These are phyloP conservation scores for Dictyostelium citrinum DNA, from an alignment of 78 protist genomes.

Conservation along the genomic window DNA sequence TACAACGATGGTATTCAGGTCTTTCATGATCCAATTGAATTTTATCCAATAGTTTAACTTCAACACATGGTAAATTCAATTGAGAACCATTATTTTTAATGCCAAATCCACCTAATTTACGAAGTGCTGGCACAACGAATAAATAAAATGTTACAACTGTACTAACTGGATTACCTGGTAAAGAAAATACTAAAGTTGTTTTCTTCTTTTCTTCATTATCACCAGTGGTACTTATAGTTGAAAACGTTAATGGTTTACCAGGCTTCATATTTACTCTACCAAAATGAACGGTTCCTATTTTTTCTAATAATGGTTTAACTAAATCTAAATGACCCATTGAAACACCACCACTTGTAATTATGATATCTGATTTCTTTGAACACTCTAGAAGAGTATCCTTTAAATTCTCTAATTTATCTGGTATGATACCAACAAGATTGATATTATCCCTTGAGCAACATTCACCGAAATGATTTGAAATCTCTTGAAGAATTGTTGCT, in stretches of 20 bases:
- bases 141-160: slow-evolving; percentile 76
- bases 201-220: background rate
- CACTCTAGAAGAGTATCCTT: background rate
- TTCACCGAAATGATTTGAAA: slow-evolving; percentile 32
- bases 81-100: background rate
- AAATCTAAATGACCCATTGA: slow-evolving; percentile 90
- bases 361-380: slow-evolving; percentile 31
- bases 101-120: slow-evolving; percentile 41
- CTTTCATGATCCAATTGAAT: slow-evolving; percentile 83
- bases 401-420: slow-evolving; percentile 32
- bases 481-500: background rate
- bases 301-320: slow-evolving; percentile 68
- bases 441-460: background rate
- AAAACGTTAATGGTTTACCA: slow-evolving; percentile 90
- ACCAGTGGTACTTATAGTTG: slow-evolving; percentile 3
- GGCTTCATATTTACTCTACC: slow-evolving; percentile 91
- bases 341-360: slow-evolving; percentile 87
- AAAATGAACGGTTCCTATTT: slow-evolving; percentile 75
- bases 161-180: slow-evolving; percentile 91
- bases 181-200: slow-evolving; percentile 61
- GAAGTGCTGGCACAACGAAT: slow-evolving; percentile 79
- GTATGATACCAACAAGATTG: slow-evolving; percentile 2
- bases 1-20: slow-evolving; percentile 87
- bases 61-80: slow-evolving; percentile 25
- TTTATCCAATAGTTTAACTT: slow-evolving; percentile 48